Base-by-base conservation (phyloP, 257 asterid genomes). In the Cruciata laevipes region DNA sequence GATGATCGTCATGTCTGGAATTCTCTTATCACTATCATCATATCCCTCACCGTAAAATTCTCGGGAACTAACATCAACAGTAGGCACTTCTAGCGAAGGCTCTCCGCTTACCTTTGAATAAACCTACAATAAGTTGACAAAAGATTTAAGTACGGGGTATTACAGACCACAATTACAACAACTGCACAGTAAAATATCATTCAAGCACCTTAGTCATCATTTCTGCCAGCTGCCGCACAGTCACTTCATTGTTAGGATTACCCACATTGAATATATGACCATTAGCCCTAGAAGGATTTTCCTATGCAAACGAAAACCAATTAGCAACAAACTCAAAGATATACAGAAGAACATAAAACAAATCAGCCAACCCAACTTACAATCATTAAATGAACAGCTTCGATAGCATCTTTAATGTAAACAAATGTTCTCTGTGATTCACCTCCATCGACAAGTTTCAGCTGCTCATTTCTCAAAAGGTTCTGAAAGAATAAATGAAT, bases 371-470 rank as follows among this genome's bases (percentile, higher is more conserved):
- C 24, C 67, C 74, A 59, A 80, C 97, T 16, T 84, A 89, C 97
- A 73, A 92, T 89, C 96, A 91, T 89, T 78, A 91, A 75, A 53
- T 85, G 88, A 78, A 91, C 92, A 72, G 95, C 98, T 76, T 91
- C 98, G 69, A 89, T 89, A 65, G 96, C 98, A 79, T 91, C 98
- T 83, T 87, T 89, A 56, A 91, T 89, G 71, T 89, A 92, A 72
- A 92, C 77, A 71, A 92, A 92, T 35, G 98, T 92, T 78, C 98
- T 84, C 85, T 92, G 95, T 8, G 98, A 89, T 68, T 92, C 75
- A 65, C 98, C 98, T 42, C 98, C 98, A 70, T 92, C 98, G 47
- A 92, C 98, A 60, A 92, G 93, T 86, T 92, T 92, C 73, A 92
- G 84, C 30, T 90, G 97, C 70, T 92, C 98, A 58, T 83, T 85